These are phyloP conservation scores for Aureobasidium sp. DNA, from an alignment of 2,329 filamentous ascomycete species.

Conservation along the genomic window DNA sequence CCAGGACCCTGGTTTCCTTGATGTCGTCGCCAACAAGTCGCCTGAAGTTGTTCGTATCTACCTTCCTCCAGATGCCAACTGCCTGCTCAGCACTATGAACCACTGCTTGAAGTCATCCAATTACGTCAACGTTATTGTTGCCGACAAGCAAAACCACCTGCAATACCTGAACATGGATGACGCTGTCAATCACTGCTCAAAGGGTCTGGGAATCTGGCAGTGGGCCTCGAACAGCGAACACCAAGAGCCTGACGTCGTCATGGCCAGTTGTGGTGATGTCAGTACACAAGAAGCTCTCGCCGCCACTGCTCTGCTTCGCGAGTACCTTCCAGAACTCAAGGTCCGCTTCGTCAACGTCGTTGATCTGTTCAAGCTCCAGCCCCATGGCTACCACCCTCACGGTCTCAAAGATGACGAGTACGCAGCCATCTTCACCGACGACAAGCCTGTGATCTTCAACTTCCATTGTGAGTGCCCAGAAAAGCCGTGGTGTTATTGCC, in stretches of 20 bases:
- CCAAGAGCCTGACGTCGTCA: slow-evolving; percentile 62
- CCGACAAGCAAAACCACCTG: slow-evolving; percentile 71
- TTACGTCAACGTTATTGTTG: slow-evolving; percentile 74
- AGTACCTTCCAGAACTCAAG: slow-evolving; percentile 61
- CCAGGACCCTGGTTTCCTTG: slow-evolving; percentile 71
- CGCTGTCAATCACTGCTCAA: slow-evolving; percentile 66
- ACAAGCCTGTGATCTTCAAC: slow-evolving; percentile 71
- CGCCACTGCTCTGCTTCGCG: slow-evolving; percentile 63
- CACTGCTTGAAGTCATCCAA: slow-evolving; percentile 65
- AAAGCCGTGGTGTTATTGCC: no score
- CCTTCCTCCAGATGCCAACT: slow-evolving; percentile 71
- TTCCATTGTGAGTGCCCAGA: slow-evolving; percentile 62
- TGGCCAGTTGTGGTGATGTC: slow-evolving; percentile 68
- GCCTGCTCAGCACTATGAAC: slow-evolving; percentile 64
- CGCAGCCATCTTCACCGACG: slow-evolving; percentile 58
- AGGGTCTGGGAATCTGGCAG: slow-evolving; percentile 70
- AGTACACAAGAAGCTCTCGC: slow-evolving; percentile 66
- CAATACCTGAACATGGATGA: slow-evolving; percentile 67
- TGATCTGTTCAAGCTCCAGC: slow-evolving; percentile 72
- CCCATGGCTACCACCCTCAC: slow-evolving; percentile 61
- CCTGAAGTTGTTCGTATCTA: slow-evolving; percentile 75
- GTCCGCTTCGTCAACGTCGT: slow-evolving; percentile 73
- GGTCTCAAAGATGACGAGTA: slow-evolving; percentile 60
- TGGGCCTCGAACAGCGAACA: slow-evolving; percentile 64
- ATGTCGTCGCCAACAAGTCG: slow-evolving; percentile 70